These are phyloP conservation scores for Allomyces macrogynus DNA, from an alignment of 192 early-diverging fungal species.

Conservation along the genomic window DNA sequence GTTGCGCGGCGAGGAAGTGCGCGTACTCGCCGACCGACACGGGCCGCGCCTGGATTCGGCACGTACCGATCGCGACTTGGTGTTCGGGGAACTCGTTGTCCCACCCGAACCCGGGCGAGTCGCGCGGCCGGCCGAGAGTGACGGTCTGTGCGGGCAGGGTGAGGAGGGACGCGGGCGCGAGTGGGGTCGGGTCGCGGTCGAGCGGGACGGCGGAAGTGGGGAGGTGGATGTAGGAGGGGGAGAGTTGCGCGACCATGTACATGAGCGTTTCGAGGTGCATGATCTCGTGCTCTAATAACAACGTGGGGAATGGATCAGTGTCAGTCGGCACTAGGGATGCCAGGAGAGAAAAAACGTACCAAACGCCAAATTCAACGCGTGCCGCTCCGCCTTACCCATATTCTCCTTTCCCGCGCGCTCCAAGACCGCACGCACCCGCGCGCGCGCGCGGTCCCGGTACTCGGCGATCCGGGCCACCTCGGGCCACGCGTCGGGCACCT, in stretches of 20 bases:
- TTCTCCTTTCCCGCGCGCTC: too few relatives aligned
- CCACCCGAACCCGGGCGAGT: slow-evolving; percentile 53
- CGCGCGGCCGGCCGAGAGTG: slow-evolving; percentile 24
- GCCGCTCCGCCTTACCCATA: too few relatives aligned
- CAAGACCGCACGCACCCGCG: too few relatives aligned
- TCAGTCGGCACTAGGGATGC: too few relatives aligned
- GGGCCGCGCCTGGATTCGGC: slow-evolving; percentile 51
- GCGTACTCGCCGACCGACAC: slow-evolving; percentile 62
- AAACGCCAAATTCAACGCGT: too few relatives aligned
- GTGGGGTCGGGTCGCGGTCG: neutral
- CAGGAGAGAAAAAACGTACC: too few relatives aligned
- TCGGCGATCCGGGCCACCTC: too few relatives aligned
- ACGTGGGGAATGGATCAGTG: too few relatives aligned
- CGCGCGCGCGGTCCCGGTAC: too few relatives aligned
- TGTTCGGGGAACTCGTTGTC: slow-evolving; percentile 60
- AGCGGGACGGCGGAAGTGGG: slow-evolving; percentile 7
- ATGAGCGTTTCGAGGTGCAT: slow-evolving; percentile 85
- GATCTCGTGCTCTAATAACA: slow-evolving; percentile 87
- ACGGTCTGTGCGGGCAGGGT: slow-evolving; percentile 8
- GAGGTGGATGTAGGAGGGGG: slow-evolving; percentile 23
- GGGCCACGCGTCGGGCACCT: too few relatives aligned
- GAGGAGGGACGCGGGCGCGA: slow-evolving; percentile 3
- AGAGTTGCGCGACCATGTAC: slow-evolving; percentile 63
- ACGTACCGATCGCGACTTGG: slow-evolving; percentile 16
- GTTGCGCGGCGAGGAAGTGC: too few relatives aligned